Percentiles rank a stretch among this genome's conserved stretches.
phyloP scores from a whole-genome alignment of 2,329 filamentous ascomycete genomes.

The Talaromyces pinophilus region DNA sequence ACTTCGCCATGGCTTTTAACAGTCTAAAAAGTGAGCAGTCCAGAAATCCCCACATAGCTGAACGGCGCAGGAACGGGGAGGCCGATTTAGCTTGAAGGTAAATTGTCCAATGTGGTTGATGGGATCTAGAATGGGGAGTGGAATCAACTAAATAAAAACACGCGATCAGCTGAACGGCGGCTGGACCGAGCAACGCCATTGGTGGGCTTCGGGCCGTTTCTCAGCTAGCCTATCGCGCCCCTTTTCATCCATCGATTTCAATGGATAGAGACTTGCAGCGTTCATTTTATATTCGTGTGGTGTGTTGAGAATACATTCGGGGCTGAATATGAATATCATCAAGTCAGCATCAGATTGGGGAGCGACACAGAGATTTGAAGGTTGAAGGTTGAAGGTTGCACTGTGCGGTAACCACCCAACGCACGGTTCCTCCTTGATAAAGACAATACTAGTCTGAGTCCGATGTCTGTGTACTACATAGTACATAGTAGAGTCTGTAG shows the following conservation, averaged over 20 bases:
- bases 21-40: neutral
- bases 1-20: neutral
- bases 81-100: constrained; percentile 2
- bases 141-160: neutral
- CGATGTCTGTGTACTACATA: neutral
- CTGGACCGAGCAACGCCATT: neutral
- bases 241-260: neutral
- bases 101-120: constrained; percentile 7
- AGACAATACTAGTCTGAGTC: constrained; percentile 5
- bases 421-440: constrained; percentile 1
- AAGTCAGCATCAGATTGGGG: neutral
- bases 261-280: neutral
- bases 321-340: neutral
- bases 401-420: neutral
- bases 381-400: neutral
- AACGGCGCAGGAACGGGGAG: constrained; percentile 5
- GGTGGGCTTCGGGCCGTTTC: neutral
- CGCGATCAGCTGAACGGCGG: constrained; percentile 6
- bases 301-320: neutral
- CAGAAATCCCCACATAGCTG: constrained; percentile 12
- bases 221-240: constrained; percentile 5
- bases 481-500: no score
- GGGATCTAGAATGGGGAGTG: constrained; percentile 2
- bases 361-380: neutral
- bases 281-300: neutral